phyloP scores from a whole-genome alignment of 352 stramenopile genomes.

The Globisporangium splendens region DNA sequence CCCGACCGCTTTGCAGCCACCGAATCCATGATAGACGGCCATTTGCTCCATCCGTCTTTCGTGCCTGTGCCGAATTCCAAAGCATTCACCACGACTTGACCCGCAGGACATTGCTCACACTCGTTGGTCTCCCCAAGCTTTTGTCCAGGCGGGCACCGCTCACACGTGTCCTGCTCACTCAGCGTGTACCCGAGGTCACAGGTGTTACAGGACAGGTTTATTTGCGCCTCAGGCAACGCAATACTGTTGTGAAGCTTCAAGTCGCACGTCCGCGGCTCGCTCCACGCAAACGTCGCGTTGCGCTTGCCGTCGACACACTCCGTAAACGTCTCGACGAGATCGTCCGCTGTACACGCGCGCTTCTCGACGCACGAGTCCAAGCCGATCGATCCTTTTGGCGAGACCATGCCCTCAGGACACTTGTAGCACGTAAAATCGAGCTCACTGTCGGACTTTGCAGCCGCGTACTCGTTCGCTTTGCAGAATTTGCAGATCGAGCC shows the following conservation, averaged over 20 bases:
- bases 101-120: conserved; percentile 30
- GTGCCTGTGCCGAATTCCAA: conserved; percentile 49
- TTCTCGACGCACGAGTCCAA: conserved; percentile 59
- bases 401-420: conserved; percentile 57
- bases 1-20: conserved; percentile 30
- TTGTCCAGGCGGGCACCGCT: conserved; percentile 36
- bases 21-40: conserved; percentile 53
- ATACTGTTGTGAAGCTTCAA: conserved; percentile 37
- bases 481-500: conserved; percentile 80
- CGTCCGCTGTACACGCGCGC: conserved; percentile 55
- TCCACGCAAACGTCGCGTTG: conserved; percentile 65
- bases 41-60: conserved; percentile 50
- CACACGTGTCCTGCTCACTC: conserved; percentile 36
- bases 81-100: conserved; percentile 50
- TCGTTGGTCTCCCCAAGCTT: conserved; percentile 30
- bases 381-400: conserved; percentile 73
- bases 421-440: conserved; percentile 74
- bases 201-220: conserved; percentile 38
- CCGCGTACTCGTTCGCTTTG: conserved; percentile 73
- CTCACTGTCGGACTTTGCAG: conserved; percentile 61
- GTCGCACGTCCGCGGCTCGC: conserved; percentile 63
- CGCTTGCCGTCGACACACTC: conserved; percentile 47
- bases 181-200: conserved; percentile 51
- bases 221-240: conserved; percentile 31
- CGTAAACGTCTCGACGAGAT: conserved; percentile 60